These are phyloP conservation scores for Microsporum ferrugineum DNA, from an alignment of 2,329 filamentous ascomycete species.

Conservation along the genomic window DNA sequence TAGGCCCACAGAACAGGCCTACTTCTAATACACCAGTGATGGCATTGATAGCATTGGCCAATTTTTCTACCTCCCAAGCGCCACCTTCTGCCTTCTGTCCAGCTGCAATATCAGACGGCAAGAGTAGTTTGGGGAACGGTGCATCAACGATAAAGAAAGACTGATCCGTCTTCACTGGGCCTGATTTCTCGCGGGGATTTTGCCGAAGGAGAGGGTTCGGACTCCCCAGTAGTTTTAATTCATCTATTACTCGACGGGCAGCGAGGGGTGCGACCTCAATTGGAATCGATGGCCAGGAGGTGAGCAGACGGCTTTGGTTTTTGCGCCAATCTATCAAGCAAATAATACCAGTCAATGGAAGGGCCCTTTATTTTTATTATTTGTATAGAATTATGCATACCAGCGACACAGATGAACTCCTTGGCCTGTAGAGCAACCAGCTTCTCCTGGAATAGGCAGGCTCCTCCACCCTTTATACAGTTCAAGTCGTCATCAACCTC, in stretches of 20 bases:
- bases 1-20: slow-evolving; percentile 75
- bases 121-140: slow-evolving; percentile 64
- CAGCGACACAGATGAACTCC: slow-evolving; percentile 78
- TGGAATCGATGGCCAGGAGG: slow-evolving; percentile 71
- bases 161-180: slow-evolving; percentile 71
- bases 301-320: slow-evolving; percentile 61
- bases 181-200: slow-evolving; percentile 61
- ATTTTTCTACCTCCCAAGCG: slow-evolving; percentile 65
- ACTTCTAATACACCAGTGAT: slow-evolving; percentile 85
- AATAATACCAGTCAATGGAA: too few relatives aligned
- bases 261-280: slow-evolving; percentile 88
- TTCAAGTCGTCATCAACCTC: slow-evolving; percentile 93
- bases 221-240: slow-evolving; percentile 63
- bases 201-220: slow-evolving; percentile 58
- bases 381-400: slow-evolving; percentile 35
- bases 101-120: slow-evolving; percentile 44
- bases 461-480: slow-evolving; percentile 94
- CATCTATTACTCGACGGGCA: slow-evolving; percentile 61
- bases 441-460: slow-evolving; percentile 97
- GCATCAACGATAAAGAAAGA: slow-evolving; percentile 86
- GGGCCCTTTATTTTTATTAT: not conserved
- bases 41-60: slow-evolving; percentile 63
- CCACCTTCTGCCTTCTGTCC: slow-evolving; percentile 41
- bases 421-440: slow-evolving; percentile 74
- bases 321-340: slow-evolving; percentile 66